Conservation (phyloP, 2,329 filamentous ascomycete genomes). For the Microdochium paspali region DNA sequence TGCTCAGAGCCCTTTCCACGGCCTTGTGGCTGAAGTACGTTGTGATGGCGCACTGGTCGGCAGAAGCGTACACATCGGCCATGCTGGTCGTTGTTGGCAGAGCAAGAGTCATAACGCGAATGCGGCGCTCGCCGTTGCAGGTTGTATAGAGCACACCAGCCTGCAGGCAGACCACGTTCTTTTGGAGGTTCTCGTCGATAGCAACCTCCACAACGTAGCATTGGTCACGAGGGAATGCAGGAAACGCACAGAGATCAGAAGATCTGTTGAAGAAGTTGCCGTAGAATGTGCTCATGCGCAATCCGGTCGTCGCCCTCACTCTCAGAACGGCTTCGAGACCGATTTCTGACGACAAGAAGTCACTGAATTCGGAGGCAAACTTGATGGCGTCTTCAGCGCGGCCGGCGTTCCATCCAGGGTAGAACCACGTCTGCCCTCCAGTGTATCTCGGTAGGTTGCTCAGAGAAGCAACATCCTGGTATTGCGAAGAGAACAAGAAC, state of each 20-base stretch:
- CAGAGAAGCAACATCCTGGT: constrained; percentile 93
- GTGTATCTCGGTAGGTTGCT: constrained; percentile 95
- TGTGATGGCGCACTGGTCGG: constrained; percentile 87
- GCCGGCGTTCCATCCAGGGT: constrained; percentile 94
- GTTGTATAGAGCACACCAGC: constrained; percentile 94
- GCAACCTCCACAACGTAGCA: constrained; percentile 97
- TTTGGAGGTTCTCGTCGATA: constrained; percentile 88
- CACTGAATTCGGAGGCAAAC: constrained; percentile 92
- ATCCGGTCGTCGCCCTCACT: constrained; percentile 86
- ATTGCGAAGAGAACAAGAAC: constrained; percentile 93
- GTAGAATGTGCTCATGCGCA: constrained; percentile 97
- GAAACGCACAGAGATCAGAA: constrained; percentile 95
- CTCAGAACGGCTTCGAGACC: constrained; percentile 91
- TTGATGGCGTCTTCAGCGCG: constrained; percentile 94
- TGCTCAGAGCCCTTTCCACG: constrained; percentile 79
- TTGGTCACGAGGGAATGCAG: constrained; percentile 93
- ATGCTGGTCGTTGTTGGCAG: constrained; percentile 87
- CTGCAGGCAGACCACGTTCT: constrained; percentile 87
- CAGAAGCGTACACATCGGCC: constrained; percentile 86
- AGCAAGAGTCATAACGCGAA: constrained; percentile 86
- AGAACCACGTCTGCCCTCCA: constrained; percentile 96
- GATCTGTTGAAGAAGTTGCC: constrained; percentile 99
- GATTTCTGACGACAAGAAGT: constrained; percentile 94
- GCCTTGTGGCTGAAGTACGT: constrained; percentile 97
- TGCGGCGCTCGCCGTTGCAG: constrained; percentile 92